These are phyloP conservation scores for Mycena leptocephala DNA, from an alignment of 768 basidiomycete species.

Conservation along the genomic window DNA sequence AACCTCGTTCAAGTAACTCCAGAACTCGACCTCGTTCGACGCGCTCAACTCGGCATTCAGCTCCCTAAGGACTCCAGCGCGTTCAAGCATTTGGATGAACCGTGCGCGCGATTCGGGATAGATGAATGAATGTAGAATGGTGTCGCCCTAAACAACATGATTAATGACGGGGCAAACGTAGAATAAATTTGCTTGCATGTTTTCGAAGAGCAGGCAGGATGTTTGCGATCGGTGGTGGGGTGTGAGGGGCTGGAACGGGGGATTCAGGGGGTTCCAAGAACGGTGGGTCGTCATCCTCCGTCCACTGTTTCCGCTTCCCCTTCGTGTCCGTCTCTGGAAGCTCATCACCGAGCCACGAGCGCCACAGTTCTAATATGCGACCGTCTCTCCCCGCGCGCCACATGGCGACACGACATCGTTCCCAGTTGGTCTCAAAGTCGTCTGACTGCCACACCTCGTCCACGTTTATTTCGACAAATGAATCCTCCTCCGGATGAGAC, in stretches of 20 bases:
- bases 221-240: slow-evolving; percentile 47
- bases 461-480: slow-evolving; percentile 37
- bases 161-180: background rate
- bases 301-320: slow-evolving; percentile 63
- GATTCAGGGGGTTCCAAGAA: slow-evolving; percentile 45
- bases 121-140: slow-evolving; percentile 73
- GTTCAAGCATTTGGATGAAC: slow-evolving; percentile 71
- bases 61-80: slow-evolving; percentile 60
- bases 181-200: slow-evolving; percentile 66
- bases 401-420: slow-evolving; percentile 68
- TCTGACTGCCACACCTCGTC: slow-evolving; percentile 72
- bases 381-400: slow-evolving; percentile 75
- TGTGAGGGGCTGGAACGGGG: slow-evolving; percentile 45
- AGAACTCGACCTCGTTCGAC: slow-evolving; percentile 72
- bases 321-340: slow-evolving; percentile 47
- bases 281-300: slow-evolving; percentile 58
- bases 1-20: slow-evolving; percentile 68
- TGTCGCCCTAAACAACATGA: slow-evolving; percentile 61
- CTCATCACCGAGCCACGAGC: slow-evolving; percentile 72
- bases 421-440: slow-evolving; percentile 71
- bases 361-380: slow-evolving; percentile 84
- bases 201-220: slow-evolving; percentile 68
- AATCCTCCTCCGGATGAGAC: slow-evolving; percentile 22
- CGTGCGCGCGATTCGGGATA: slow-evolving; percentile 85
- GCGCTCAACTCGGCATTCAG: slow-evolving; percentile 46